These are phyloP conservation scores for Cercospora brassicicola DNA, from an alignment of 2,329 filamentous ascomycete species.

Conservation along the genomic window DNA sequence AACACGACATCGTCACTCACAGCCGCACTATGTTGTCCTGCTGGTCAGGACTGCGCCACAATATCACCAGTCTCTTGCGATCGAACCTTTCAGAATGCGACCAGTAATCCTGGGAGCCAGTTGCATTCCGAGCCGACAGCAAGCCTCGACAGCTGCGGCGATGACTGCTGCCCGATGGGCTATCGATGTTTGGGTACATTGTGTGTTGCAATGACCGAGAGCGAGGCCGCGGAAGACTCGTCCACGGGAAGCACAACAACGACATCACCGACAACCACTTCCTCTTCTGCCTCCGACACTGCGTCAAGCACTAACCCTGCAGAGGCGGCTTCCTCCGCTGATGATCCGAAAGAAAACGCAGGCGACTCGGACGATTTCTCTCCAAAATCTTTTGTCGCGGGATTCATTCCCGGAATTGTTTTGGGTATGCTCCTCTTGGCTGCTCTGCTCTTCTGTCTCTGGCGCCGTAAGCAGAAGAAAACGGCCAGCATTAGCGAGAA, in stretches of 20 bases:
- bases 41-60: conserved; percentile 56
- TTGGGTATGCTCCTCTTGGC: conserved; percentile 34
- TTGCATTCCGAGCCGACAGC: conserved; percentile 66
- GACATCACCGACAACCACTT: conserved; percentile 2
- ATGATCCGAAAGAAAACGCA: conserved; percentile 8
- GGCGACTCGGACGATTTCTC: conserved; percentile 29
- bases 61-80: conserved; percentile 68
- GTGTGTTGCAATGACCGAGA: conserved; percentile 49
- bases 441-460: conserved; percentile 31
- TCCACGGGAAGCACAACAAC: conserved; percentile 8
- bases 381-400: conserved; percentile 38
- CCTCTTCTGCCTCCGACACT: conserved; percentile 10
- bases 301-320: conserved; percentile 47
- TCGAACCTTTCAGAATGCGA: conserved; percentile 60
- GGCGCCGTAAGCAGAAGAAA: conserved; percentile 22
- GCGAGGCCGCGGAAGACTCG: conserved; percentile 17
- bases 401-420: conserved; percentile 39
- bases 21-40: conserved; percentile 70
- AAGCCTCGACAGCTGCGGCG: conserved; percentile 59
- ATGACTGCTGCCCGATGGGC: conserved; percentile 69
- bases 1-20: conserved; percentile 63
- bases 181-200: conserved; percentile 64
- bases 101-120: conserved; percentile 56
- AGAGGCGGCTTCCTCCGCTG: conserved; percentile 15
- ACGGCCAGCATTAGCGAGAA: conserved; percentile 26